A percentile compares a stretch with the other conserved stretches of the same genome.
These are phyloP conservation scores for Leccinum broughii DNA, from an alignment of 768 basidiomycete species.

Conservation along the genomic window DNA sequence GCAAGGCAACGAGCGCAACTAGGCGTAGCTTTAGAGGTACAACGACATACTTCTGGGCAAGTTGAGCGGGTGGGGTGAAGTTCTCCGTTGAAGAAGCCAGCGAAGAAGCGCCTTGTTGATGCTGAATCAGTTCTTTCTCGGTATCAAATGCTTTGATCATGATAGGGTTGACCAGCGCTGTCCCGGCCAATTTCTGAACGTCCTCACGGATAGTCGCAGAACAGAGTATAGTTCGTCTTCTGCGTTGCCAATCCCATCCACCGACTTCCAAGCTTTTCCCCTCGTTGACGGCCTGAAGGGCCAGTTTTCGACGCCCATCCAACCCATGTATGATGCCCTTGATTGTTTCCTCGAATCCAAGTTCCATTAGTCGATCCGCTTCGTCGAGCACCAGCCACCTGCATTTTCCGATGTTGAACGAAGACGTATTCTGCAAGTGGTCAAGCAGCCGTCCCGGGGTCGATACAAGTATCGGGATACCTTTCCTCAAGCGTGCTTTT, in stretches of 20 bases:
- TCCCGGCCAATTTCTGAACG: constrained; percentile 90
- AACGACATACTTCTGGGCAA: constrained; percentile 86
- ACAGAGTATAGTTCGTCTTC: constrained; percentile 86
- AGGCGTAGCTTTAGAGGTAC: constrained; percentile 93
- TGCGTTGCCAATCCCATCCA: constrained; percentile 81
- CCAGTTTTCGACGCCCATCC: constrained; percentile 79
- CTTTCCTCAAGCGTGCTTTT: constrained; percentile 93
- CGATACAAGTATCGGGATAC: constrained; percentile 90
- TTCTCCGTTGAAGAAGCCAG: constrained; percentile 43
- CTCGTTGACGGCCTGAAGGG: constrained; percentile 61
- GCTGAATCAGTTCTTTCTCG: constrained; percentile 31
- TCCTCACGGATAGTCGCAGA: constrained; percentile 96
- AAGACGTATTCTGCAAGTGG: constrained; percentile 93
- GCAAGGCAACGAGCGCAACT: constrained; percentile 82
- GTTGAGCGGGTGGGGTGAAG: constrained; percentile 93
- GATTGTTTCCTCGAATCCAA: constrained; percentile 97
- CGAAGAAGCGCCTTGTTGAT: constrained; percentile 16
- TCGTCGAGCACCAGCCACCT: constrained; percentile 97
- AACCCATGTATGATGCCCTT: constrained; percentile 84
- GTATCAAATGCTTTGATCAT: constrained; percentile 75
- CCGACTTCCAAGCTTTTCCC: constrained; percentile 72
- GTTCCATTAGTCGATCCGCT: constrained; percentile 96
- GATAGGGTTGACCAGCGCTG: constrained; percentile 72
- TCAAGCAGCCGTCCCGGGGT: constrained; percentile 95
- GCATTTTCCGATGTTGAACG: constrained; percentile 91